These are phyloP conservation scores for Metarhizium robertsii DNA, from an alignment of 2,329 filamentous ascomycete species.

Conservation along the genomic window DNA sequence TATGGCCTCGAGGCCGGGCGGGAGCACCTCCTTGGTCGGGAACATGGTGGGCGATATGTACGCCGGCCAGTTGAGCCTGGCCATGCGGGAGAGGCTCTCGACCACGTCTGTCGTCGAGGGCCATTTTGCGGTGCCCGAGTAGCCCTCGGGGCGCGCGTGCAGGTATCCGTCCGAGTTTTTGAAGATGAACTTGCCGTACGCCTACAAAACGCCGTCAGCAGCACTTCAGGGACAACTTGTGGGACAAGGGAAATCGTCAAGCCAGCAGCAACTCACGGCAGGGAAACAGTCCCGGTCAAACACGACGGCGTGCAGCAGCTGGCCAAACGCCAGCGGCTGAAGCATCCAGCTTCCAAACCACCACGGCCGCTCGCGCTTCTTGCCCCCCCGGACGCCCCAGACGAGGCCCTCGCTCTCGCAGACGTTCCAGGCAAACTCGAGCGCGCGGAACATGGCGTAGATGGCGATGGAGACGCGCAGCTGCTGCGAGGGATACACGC, in stretches of 20 bases:
- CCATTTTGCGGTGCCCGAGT: conserved; percentile 61
- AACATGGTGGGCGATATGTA: conserved; percentile 84
- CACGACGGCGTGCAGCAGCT: conserved; percentile 66
- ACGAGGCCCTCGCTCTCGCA: conserved; percentile 64
- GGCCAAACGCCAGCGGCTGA: conserved; percentile 66
- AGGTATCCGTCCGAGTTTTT: conserved; percentile 73
- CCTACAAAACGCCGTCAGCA: conserved; percentile 4
- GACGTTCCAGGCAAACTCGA: conserved; percentile 82
- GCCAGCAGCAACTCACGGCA: conserved; percentile 30
- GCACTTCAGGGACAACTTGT: no score
- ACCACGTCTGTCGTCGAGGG: conserved; percentile 67
- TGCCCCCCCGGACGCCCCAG: conserved; percentile 47
- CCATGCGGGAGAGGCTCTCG: conserved; percentile 73
- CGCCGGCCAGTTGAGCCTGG: conserved; percentile 72
- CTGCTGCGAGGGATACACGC: conserved; percentile 56
- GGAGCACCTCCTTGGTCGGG: conserved; percentile 59
- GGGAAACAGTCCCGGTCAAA: conserved; percentile 71
- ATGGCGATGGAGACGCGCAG: conserved; percentile 74
- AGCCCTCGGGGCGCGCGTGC: conserved; percentile 58
- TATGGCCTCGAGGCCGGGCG: conserved; percentile 56
- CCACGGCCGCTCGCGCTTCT: conserved; percentile 57
- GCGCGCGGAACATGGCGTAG: conserved; percentile 67
- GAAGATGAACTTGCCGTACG: conserved; percentile 43
- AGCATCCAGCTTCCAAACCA: conserved; percentile 82
- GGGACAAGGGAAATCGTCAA: no score